Conservation (phyloP, 169 alveolate genomes). For the Ichthyophthirius multifiliis region DNA sequence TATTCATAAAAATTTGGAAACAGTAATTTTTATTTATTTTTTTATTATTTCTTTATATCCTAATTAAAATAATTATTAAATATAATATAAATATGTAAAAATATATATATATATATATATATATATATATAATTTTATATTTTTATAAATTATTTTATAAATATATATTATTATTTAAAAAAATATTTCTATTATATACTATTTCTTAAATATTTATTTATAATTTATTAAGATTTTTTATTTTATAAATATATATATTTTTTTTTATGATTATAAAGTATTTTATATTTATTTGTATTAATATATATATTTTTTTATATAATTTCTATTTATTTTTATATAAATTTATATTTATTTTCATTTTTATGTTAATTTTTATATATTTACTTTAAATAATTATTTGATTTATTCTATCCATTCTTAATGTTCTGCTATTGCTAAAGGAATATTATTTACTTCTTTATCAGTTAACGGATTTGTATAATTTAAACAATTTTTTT, state of each 20-base stretch:
- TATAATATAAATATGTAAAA: background rate
- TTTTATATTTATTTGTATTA: too few relatives aligned
- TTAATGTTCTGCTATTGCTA: constrained; percentile 1
- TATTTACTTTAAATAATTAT: background rate
- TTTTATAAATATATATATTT: too few relatives aligned
- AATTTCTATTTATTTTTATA: too few relatives aligned
- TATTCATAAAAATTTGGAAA: background rate
- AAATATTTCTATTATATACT: too few relatives aligned
- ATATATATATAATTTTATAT: background rate
- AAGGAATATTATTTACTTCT: constrained; percentile 5
- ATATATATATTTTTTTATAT: too few relatives aligned
- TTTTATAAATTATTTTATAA: background rate
- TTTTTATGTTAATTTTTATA: background rate
- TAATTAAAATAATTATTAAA: background rate
- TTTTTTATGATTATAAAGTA: too few relatives aligned
- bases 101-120: background rate
- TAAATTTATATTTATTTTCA: too few relatives aligned
- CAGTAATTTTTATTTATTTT: background rate
- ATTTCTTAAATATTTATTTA: too few relatives aligned
- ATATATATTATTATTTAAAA: too few relatives aligned
- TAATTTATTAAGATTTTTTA: too few relatives aligned
- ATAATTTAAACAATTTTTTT: background rate
- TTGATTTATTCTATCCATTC: background rate
- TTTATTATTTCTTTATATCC: background rate
- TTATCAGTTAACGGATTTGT: background rate